Evolutionary conservation across 2,329 filamentous ascomycete genomes (phyloP).

Genomic region (Microsporum audouinii): DNA sequence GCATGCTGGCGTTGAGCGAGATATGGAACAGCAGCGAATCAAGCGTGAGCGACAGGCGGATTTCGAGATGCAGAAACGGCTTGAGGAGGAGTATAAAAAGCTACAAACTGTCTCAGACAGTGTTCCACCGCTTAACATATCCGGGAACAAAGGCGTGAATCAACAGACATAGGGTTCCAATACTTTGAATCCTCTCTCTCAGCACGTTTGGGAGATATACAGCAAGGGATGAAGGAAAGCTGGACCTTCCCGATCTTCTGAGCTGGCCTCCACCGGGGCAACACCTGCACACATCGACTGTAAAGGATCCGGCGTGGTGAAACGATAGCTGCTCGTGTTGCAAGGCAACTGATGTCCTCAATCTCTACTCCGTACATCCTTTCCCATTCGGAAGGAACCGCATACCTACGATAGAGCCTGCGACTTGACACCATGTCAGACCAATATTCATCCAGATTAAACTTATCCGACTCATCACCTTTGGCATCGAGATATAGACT

Average conservation of each 20-base stretch:
- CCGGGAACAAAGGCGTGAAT: not conserved
- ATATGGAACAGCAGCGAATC: slow-evolving; percentile 84
- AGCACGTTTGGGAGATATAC: not conserved
- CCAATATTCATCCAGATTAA: not conserved
- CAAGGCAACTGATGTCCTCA: too few relatives aligned
- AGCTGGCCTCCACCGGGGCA: not conserved
- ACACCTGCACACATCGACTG: not conserved
- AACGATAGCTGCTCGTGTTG: not conserved
- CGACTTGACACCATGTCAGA: not conserved
- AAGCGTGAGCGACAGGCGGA: slow-evolving; percentile 87
- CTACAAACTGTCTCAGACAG: slow-evolving; percentile 61
- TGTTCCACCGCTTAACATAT: not conserved
- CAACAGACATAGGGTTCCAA: not conserved
- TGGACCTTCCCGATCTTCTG: not conserved
- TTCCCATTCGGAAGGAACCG: not conserved
- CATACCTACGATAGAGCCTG: not conserved
- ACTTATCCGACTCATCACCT: not conserved
- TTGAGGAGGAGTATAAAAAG: slow-evolving; percentile 85
- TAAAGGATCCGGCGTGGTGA: not conserved
- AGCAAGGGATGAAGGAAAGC: not conserved
- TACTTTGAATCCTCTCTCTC: not conserved
- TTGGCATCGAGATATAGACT: not conserved
- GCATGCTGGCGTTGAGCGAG: slow-evolving; percentile 87
- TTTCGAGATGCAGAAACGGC: slow-evolving; percentile 76
- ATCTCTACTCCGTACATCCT: not conserved